Evolutionary conservation across 305 asterid genomes (phyloP).

Genomic region (Solanum hybrid): DNA sequence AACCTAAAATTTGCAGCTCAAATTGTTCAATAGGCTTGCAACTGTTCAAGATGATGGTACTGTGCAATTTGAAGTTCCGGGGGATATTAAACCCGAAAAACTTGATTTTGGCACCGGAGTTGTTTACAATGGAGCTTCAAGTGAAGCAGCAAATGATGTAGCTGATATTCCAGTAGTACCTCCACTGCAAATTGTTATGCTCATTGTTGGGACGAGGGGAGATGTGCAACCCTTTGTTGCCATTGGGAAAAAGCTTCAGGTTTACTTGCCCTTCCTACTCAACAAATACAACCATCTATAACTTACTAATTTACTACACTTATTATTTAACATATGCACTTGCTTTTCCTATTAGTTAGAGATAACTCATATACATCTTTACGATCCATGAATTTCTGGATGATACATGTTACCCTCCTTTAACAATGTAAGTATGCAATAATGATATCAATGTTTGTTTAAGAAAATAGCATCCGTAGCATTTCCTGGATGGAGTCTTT

Average conservation of each 20-base stretch:
- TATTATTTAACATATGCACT: background rate
- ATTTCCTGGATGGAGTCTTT: background rate
- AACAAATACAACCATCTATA: background rate
- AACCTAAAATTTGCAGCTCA: slow-evolving; percentile 43
- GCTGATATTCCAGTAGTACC: slow-evolving; percentile 37
- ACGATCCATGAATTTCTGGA: background rate
- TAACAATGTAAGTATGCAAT: background rate
- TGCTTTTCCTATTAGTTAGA: background rate
- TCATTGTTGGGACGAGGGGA: slow-evolving; percentile 94
- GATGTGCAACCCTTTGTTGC: slow-evolving; percentile 96
- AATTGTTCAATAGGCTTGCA: slow-evolving; percentile 54
- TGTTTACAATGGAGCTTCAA: slow-evolving; percentile 25
- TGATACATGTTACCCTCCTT: background rate
- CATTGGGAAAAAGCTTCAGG: slow-evolving; percentile 85
- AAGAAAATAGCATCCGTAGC: background rate
- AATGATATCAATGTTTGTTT: background rate
- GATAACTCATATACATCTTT: background rate
- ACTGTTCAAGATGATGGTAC: slow-evolving; percentile 78
- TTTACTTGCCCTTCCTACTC: slow-evolving; percentile 11
- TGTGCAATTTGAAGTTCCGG: slow-evolving; percentile 73
- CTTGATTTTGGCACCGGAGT: slow-evolving; percentile 41
- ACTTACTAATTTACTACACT: background rate
- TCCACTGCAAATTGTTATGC: slow-evolving; percentile 84
- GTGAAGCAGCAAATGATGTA: slow-evolving; percentile 20
- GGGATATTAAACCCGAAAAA: slow-evolving; percentile 36